phyloP scores from a whole-genome alignment of 371 early-diverging fungal species.

The Zopfochytrium polystomum region DNA sequence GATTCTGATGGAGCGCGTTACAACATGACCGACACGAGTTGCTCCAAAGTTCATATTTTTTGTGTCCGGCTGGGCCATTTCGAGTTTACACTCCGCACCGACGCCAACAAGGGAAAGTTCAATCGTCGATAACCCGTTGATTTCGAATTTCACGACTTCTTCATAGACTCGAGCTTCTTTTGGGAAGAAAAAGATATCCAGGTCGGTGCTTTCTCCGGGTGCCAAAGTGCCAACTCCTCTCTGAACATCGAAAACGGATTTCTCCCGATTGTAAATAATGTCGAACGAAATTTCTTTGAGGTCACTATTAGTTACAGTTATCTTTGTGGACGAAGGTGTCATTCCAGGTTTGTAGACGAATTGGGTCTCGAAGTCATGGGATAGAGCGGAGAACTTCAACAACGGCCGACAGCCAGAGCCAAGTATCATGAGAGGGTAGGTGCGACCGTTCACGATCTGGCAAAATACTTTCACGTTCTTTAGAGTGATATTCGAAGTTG shows the following conservation, averaged over 20 bases:
- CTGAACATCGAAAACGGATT: constrained; percentile 36
- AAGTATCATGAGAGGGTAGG: constrained; percentile 36
- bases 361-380: constrained; percentile 49
- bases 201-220: constrained; percentile 39
- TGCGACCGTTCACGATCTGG: constrained; percentile 48
- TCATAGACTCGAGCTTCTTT: constrained; percentile 34
- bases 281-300: constrained; percentile 44
- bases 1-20: constrained; percentile 34
- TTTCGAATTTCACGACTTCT: constrained; percentile 44
- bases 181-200: constrained; percentile 45
- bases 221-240: constrained; percentile 29
- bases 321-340: constrained; percentile 24
- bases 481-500: constrained; percentile 27
- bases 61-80: constrained; percentile 32
- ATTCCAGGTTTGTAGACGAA: constrained; percentile 44
- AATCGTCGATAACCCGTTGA: constrained; percentile 47
- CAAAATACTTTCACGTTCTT: constrained; percentile 41
- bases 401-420: constrained; percentile 44
- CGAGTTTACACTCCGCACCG: constrained; percentile 44
- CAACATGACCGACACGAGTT: constrained; percentile 41
- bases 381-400: constrained; percentile 32
- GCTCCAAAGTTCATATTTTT: constrained; percentile 50
- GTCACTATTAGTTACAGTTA: constrained; percentile 52
- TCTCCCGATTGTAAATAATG: constrained; percentile 20
- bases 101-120: constrained; percentile 42